Percentiles rank a stretch among this genome's conserved stretches.
phyloP scores from a whole-genome alignment of 148 eudicot species.

The Oxyria digyna region DNA sequence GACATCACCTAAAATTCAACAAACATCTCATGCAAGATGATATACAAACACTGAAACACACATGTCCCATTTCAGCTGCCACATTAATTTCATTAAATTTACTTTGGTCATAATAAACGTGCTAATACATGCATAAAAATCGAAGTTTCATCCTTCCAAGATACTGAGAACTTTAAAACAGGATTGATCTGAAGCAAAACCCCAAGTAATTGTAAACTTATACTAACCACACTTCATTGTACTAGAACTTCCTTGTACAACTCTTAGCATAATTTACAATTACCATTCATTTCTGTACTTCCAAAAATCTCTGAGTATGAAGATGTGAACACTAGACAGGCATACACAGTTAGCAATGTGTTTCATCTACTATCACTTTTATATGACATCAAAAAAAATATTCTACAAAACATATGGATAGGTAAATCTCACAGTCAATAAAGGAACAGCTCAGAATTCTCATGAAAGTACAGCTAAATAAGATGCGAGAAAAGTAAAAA shows the following conservation, averaged over 20 bases:
- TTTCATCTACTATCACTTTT: neutral
- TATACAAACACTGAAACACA: neutral
- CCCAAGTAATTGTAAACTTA: neutral
- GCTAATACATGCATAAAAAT: too few relatives aligned
- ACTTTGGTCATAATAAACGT: neutral
- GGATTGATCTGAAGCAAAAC: neutral
- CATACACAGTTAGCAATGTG: neutral
- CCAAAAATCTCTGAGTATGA: neutral
- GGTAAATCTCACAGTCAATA: neutral
- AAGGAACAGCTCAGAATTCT: neutral
- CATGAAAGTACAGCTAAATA: neutral
- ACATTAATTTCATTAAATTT: neutral
- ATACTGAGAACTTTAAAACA: neutral
- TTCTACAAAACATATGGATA: neutral
- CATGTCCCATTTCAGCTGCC: neutral
- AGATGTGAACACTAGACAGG: neutral
- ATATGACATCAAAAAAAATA: neutral
- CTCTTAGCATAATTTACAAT: too few relatives aligned
- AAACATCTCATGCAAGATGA: too few relatives aligned
- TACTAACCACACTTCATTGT: neutral
- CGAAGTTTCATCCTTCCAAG: neutral
- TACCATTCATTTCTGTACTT: neutral
- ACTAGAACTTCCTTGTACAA: neutral
- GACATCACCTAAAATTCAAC: too few relatives aligned
- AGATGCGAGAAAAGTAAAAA: neutral